Evolutionary conservation across 2,329 filamentous ascomycete species (phyloP), one percentile per base, ranked within the genome.

Genomic region (Botryotinia globosa): DNA sequence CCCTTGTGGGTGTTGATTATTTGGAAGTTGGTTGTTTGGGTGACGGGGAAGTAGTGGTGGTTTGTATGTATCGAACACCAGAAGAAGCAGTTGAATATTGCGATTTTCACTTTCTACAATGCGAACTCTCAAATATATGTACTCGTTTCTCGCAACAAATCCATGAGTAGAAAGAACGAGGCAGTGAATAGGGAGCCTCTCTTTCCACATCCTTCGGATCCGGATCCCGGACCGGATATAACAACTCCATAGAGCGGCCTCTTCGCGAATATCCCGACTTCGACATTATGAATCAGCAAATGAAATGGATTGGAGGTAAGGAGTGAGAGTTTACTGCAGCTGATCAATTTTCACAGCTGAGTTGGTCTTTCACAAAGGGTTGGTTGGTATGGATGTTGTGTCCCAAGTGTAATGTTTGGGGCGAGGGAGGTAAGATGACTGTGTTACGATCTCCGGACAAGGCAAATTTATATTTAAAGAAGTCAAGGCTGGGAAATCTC

Each of bases 91-190:
- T 42, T 42, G 25, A 8, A 22, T 39, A 62, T 37, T 62, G 37
- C 37, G 14, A 45, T 29, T 29, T 12, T 45, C 4, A n/a, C 22
- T 48, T 54, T 25, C 25, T 16, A 9, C 25, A 16, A 42, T 39
- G 64, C 45, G 64, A 66, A 29, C 22, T 14, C 32, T n/a, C 64
- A 39, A 42, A 67, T 67, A 67, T 67, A 54, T 56, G 48, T 67
- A 54, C 51, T 29, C 64, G 18, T n/a, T 65, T 51, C 22, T n/a
- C 16, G 22, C n/a, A 14, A 42, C 12, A 39, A 39, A 29, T 1
- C n/a, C 8, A 8, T 6, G 29, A 48, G 10, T 22, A 12, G 42
- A 25, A 45, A 64, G 58, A 61, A 61, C 20, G n/a, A 65, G 42
- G 18, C 62, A 34, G 42, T 64, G 62, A 64, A 34, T 42, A 18